Evolutionary conservation across 768 basidiomycete genomes (phyloP).

Genomic region (Harrya chromipes): DNA sequence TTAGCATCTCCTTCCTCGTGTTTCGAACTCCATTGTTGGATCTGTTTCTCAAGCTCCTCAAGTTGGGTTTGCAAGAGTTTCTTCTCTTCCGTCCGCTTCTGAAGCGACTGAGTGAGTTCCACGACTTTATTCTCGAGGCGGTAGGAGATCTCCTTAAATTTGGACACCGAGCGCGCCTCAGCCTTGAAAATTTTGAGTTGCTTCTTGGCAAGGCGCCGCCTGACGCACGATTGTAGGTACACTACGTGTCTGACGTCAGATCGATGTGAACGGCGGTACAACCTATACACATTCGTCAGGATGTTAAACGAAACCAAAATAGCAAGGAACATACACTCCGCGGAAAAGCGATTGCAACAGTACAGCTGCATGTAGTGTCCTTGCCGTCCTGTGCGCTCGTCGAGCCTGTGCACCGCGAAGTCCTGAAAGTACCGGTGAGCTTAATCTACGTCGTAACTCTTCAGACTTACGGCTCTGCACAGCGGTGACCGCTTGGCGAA

Average conservation of each 20-base stretch:
- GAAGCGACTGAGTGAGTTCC: conserved; percentile 92
- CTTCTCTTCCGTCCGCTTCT: conserved; percentile 87
- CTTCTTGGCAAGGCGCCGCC: conserved; percentile 82
- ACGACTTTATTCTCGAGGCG: conserved; percentile 98
- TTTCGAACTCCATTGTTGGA: conserved; percentile 79
- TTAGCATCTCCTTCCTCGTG: conserved; percentile 84
- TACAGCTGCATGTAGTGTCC: conserved; percentile 59
- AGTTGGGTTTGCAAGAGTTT: conserved; percentile 80
- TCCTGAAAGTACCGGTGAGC: conserved; percentile 40
- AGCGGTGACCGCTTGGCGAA: conserved; percentile 58
- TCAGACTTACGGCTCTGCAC: conserved; percentile 80
- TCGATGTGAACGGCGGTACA: conserved; percentile 51
- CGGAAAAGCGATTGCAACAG: conserved; percentile 80
- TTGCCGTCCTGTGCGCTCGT: conserved; percentile 51
- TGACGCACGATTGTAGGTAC: conserved; percentile 87
- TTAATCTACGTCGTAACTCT: neutral
- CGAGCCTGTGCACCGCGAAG: conserved; percentile 76
- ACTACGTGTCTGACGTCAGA: conserved; percentile 70
- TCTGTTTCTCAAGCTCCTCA: conserved; percentile 75
- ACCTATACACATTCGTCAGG: conserved; percentile 35
- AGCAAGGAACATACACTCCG: conserved; percentile 68
- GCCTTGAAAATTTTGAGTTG: conserved; percentile 80
- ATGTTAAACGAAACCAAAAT: neutral
- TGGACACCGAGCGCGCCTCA: conserved; percentile 95
- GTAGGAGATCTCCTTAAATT: conserved; percentile 99